Base-by-base conservation (phyloP, 495 filamentous ascomycete genomes). In the Penicillium paxilli region DNA sequence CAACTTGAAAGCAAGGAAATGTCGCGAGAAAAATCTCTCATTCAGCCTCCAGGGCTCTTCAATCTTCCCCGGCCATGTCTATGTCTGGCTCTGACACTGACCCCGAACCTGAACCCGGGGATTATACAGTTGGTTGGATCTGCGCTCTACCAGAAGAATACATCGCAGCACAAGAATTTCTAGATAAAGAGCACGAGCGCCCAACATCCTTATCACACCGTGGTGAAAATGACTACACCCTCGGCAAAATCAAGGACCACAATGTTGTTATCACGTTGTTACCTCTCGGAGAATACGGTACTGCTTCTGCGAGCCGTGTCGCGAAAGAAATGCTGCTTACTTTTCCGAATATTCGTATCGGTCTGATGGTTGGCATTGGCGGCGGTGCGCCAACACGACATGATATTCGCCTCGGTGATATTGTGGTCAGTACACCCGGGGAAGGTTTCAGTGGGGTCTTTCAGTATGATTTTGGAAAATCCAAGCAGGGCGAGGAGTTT, bases 231-330 rank as follows among this genome's bases (percentile, higher is more conserved):
- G 50, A 57, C n/a, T 79, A 78, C 41, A 52, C 55, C 0, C 38
- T 78, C 0, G 75, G 77, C 9, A 57, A 52, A 24, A 74, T 79
- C 17, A 64, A 65, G 3, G 16, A 21, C 2, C 71, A 73, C 42
- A 67, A 66, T 24, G 49, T 69, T 4, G 64, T 69, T 11, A 56
- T 65, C 23, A 54, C 69, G 2, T 57, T 51, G 51, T 45, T 70
- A 1, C 64, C 66, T 4, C 51, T 51, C 7, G 64, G 58, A 4
- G 54, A 54, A 16, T 63, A 63, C 21, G 64, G 63, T 3, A 62
- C 33, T 22, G 47, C 32, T 12, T 42, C 56, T 4, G 60, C 63
- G 6, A 59, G 68, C 8, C 62, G 46, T 6, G 65, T 69, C 5
- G 67, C 66, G 22, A 58, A 49, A 10, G 50, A 69, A n/a, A 63